Conservation (phyloP, 768 basidiomycete species). For the Cystoderma amianthinum region DNA sequence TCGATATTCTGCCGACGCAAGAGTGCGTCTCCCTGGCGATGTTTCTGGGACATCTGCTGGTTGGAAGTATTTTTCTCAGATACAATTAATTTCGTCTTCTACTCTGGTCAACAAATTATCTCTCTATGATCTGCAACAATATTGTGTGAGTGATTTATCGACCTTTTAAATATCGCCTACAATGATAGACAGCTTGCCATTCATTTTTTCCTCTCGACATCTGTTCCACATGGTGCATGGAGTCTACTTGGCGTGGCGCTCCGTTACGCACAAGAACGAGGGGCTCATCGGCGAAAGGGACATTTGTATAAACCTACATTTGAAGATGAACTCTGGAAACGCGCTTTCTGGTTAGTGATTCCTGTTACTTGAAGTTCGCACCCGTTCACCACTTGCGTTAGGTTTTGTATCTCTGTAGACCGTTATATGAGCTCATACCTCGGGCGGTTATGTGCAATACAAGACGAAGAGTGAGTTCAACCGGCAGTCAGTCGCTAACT, state of each 20-base stretch:
- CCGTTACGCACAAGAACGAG: slow-evolving; percentile 55
- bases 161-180: too few species aligned
- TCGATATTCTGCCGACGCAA: slow-evolving; percentile 49
- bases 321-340: slow-evolving; percentile 58
- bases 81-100: slow-evolving; percentile 55
- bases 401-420: slow-evolving; percentile 25
- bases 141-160: slow-evolving; percentile 40
- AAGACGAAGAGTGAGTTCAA: slow-evolving; percentile 62
- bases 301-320: slow-evolving; percentile 20
- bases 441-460: slow-evolving; percentile 61
- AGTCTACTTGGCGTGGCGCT: slow-evolving; percentile 49
- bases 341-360: slow-evolving; percentile 42
- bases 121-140: slow-evolving; percentile 67
- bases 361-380: background rate
- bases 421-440: slow-evolving; percentile 35
- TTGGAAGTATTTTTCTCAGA: slow-evolving; percentile 57
- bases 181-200: slow-evolving; percentile 17
- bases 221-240: slow-evolving; percentile 49
- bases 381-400: slow-evolving; percentile 4
- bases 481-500: background rate
- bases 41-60: slow-evolving; percentile 39
- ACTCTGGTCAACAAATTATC: slow-evolving; percentile 48
- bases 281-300: slow-evolving; percentile 47
- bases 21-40: slow-evolving; percentile 26
- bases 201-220: slow-evolving; percentile 31